Base-by-base conservation (phyloP, 179 eudicot species). In the Gypsophila paniculata region DNA sequence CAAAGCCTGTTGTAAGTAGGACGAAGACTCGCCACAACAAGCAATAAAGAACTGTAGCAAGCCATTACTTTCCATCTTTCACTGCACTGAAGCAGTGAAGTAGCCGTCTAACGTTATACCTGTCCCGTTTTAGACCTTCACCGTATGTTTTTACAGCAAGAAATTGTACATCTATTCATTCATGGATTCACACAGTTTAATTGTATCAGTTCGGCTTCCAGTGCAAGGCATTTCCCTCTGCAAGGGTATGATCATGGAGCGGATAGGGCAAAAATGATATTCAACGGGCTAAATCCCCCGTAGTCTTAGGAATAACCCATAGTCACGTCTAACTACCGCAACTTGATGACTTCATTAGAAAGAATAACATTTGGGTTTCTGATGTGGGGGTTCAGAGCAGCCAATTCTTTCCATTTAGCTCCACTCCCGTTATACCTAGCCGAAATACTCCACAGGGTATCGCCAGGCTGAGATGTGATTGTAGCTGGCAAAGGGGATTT, bases 371-470 rank as follows among this genome's bases (percentile, higher is more conserved):
- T 76, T 10, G 96, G 91, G 75, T 90, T 90, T 55, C 96, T 79
- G 54, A 81, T 80, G 70, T 83, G 93, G 8, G 89, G 82, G 63
- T 86, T 87, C 23, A 79, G 81, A 38, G 82, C 74, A 39, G 83
- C 86, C 79, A 86, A 75, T 22, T 86, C 86, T 72, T 89, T 86
- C 89, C 86, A 79, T 80, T 83, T 86, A 48, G 84, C 68, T 38
- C 90, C 82, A 17, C 69, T 70, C 32, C 75, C 81, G 74, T 75
- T 85, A 53, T 80, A 87, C 38, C 82, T 82, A 70, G 87, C 72
- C n/a, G 98, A 91, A 62, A 93, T 84, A 77, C 93, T 91, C 98
- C 98, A 93, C 76, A 89, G 74, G 12, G 85, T 84, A 51, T 88
- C 93, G 3, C 92, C 92, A 22, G 94, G 85, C 80, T 85, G 85